Conservation (phyloP, 805 yeast species). For the Cyberlindnera americana region DNA sequence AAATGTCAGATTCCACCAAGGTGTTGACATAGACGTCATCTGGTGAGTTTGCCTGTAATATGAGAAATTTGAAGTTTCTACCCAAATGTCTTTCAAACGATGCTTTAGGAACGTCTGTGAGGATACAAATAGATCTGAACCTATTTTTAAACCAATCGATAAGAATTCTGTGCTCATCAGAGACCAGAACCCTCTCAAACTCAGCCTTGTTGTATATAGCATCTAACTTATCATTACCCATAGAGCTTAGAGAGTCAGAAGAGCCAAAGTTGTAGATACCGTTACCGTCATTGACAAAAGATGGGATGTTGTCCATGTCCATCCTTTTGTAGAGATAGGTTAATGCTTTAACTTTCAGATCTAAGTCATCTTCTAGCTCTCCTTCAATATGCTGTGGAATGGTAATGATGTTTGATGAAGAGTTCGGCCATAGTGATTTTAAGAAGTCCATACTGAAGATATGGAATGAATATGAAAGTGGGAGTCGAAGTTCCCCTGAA, state of each 20-base stretch:
- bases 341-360: slow-evolving; percentile 57
- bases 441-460: slow-evolving; percentile 22
- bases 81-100: slow-evolving; percentile 22
- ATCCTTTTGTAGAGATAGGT: slow-evolving; percentile 54
- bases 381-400: slow-evolving; percentile 49
- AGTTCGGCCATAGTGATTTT: slow-evolving; percentile 33
- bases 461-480: background rate
- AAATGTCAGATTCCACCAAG: slow-evolving; percentile 48
- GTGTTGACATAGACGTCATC: slow-evolving; percentile 43
- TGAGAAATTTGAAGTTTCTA: slow-evolving; percentile 31
- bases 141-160: slow-evolving; percentile 66
- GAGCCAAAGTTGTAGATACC: slow-evolving; percentile 23
- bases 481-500: too few species aligned
- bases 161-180: slow-evolving; percentile 61
- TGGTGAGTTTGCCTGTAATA: slow-evolving; percentile 39
- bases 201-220: slow-evolving; percentile 45
- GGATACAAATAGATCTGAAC: slow-evolving; percentile 56
- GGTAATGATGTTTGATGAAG: slow-evolving; percentile 32
- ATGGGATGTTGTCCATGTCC: slow-evolving; percentile 38
- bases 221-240: slow-evolving; percentile 43
- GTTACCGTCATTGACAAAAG: slow-evolving; percentile 37
- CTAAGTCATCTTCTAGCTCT: slow-evolving; percentile 51
- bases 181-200: slow-evolving; percentile 40
- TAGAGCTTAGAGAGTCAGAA: background rate
- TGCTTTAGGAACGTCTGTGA: slow-evolving; percentile 45